A percentile compares a stretch with the other conserved stretches of the same genome.
These are phyloP conservation scores for Haematococcus lacustris DNA, from an alignment of 139 green algal genomes.

Conservation along the genomic window DNA sequence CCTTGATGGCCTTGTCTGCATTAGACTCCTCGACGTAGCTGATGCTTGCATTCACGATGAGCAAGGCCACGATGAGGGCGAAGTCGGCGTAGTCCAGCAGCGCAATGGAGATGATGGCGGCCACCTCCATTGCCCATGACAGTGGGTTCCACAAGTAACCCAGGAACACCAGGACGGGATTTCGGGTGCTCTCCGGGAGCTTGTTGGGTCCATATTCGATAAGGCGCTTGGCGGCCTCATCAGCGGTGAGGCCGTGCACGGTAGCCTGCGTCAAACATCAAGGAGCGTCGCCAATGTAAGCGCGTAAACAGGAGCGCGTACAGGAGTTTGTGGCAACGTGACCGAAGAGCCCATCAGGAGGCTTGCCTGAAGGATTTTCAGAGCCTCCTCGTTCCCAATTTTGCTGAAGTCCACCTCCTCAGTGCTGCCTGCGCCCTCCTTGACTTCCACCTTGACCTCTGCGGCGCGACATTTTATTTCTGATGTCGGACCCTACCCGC, in stretches of 20 bases:
- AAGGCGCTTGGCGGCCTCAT: constrained; percentile 46
- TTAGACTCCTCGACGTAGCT: constrained; percentile 68
- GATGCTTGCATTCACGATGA: constrained; percentile 74
- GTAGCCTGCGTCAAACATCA: constrained; percentile 12
- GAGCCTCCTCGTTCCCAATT: constrained; percentile 39
- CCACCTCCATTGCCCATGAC: constrained; percentile 16
- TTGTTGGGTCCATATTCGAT: constrained; percentile 72
- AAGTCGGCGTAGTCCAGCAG: constrained; percentile 79
- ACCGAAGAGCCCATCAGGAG: background rate
- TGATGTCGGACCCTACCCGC: too few species aligned
- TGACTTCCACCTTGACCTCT: constrained; percentile 27
- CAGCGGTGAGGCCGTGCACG: constrained; percentile 38
- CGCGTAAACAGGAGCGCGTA: background rate
- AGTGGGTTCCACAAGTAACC: constrained; percentile 80
- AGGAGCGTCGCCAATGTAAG: background rate
- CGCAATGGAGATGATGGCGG: constrained; percentile 75
- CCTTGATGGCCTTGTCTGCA: constrained; percentile 75
- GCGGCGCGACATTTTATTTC: too few species aligned
- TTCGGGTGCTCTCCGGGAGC: constrained; percentile 61
- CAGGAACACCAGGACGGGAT: constrained; percentile 56
- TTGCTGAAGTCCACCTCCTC: constrained; percentile 71
- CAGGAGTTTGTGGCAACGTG: background rate
- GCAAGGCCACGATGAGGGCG: constrained; percentile 56
- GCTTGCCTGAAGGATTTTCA: constrained; percentile 43
- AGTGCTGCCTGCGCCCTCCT: constrained; percentile 12